phyloP scores from a whole-genome alignment of 2,329 filamentous ascomycete genomes.

The Huntiella bhutanensis region DNA sequence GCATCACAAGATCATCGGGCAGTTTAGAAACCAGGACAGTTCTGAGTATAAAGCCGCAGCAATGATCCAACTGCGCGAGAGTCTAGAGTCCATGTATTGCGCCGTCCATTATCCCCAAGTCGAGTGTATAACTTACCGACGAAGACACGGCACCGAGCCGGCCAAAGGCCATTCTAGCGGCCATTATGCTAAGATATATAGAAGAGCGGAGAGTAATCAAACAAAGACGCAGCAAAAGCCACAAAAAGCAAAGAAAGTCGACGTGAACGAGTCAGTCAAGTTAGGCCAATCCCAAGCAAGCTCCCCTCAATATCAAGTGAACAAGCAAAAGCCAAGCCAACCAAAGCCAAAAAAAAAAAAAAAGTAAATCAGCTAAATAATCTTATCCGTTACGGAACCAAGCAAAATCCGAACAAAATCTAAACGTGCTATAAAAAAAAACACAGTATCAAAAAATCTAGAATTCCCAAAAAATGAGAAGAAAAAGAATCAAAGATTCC shows the following conservation, averaged over 20 bases:
- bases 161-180: slow-evolving; percentile 46
- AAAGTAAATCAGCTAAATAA: too few species aligned
- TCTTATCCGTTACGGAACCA: too few species aligned
- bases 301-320: not conserved
- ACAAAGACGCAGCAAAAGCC: slow-evolving; percentile 2
- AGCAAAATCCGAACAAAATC: too few species aligned
- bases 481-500: not conserved
- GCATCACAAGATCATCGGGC: too few species aligned
- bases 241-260: slow-evolving; percentile 1
- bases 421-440: not conserved
- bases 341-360: too few species aligned
- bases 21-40: too few species aligned
- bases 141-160: slow-evolving; percentile 33
- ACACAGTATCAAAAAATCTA: not conserved
- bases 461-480: not conserved
- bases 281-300: not conserved
- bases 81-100: too few species aligned
- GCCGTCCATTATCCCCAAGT: too few species aligned
- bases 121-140: slow-evolving; percentile 27
- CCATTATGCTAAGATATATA: slow-evolving; percentile 21
- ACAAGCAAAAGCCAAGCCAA: not conserved
- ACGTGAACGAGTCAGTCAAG: not conserved
- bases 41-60: too few species aligned
- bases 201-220: not conserved
- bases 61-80: too few species aligned